These are phyloP conservation scores for Leccinum holopus DNA, from an alignment of 1,284 basidiomycete genomes.

Conservation along the genomic window DNA sequence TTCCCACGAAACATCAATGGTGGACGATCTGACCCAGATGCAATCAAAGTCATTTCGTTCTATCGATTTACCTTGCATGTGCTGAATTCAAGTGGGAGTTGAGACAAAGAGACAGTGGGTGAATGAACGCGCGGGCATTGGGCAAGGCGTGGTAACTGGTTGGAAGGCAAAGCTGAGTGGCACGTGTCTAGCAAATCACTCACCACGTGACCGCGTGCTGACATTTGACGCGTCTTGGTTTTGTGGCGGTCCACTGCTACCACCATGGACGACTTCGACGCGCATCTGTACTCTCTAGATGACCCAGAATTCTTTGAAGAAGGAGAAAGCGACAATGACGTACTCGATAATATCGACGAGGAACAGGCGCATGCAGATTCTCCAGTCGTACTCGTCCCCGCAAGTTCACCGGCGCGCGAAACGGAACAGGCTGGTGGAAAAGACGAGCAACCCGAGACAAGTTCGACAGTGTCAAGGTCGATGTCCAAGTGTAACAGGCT, in stretches of 20 bases:
- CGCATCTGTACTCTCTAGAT: slow-evolving; percentile 16
- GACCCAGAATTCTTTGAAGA: slow-evolving; percentile 9
- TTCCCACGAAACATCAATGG: too few relatives aligned
- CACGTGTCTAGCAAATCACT: background rate
- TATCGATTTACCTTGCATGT: background rate
- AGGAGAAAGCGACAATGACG: slow-evolving; percentile 22
- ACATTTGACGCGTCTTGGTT: slow-evolving; percentile 5
- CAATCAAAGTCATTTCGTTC: background rate
- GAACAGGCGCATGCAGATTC: slow-evolving; percentile 7
- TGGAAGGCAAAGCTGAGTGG: too few relatives aligned
- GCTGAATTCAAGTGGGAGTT: background rate
- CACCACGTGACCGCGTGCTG: slow-evolving; percentile 13
- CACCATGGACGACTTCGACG: slow-evolving; percentile 30
- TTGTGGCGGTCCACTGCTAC: background rate
- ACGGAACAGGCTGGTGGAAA: background rate
- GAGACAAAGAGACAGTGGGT: too few relatives aligned
- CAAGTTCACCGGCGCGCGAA: slow-evolving; percentile 9
- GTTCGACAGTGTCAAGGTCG: background rate
- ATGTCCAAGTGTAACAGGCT: slow-evolving; percentile 24
- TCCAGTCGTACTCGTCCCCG: slow-evolving; percentile 16
- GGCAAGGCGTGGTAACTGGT: too few relatives aligned
- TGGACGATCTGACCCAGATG: background rate
- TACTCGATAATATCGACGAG: slow-evolving; percentile 25
- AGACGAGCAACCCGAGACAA: background rate
- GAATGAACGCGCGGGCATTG: too few relatives aligned